Evolutionary conservation across 2,329 filamentous ascomycete genomes (phyloP), one percentile per base, ranked within the genome.

Genomic region (Monosporascus cannonballus): DNA sequence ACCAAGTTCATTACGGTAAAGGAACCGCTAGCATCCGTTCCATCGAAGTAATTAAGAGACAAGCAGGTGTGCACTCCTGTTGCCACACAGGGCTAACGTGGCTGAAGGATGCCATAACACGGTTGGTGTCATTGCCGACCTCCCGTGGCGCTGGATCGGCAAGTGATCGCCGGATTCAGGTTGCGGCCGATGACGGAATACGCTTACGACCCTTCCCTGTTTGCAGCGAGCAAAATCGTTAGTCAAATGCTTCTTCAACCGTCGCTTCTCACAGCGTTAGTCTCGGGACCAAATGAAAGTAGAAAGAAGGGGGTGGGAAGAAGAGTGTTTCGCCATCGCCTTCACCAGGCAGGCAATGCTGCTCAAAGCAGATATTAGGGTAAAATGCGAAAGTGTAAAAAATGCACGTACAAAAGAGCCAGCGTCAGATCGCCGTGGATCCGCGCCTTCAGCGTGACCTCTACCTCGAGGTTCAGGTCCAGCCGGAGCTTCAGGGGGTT

Each of bases 391-490:
- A 20, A 44, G 45, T 37, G 39, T 22, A 39, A 44, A 44, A 15
- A 49, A 20, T 8, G 49, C 52, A 73, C 76, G 66, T 73, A 80
- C 76, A 80, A 73, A 56, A 93, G 77, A 59, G 84, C 84, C 59
- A 93, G 71, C 36, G 89, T 91, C 58, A 95, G 72, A 73, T 95
- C 90, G 65, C 90, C 90, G 63, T 91, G 85, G 59, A 94, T 91
- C 69, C 86, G 86, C 20, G 89, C 89, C 77, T 94, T 94, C 56
- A 94, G 78, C 63, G 90, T 86, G 56, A 94, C 89, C 70, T 94
- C 89, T 48, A 94, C 79, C 60, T 94, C 89, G 53, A 94, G 75
- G 69, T 94, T 94, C 52, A 91, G 76, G 65, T 94, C 89, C 22
- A 94, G 73, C 38, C 85, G 80, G 61, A 94, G 70, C 67, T 86